Evolutionary conservation across 148 eudicot species (phyloP).

Genomic region (Chenopodium album): DNA sequence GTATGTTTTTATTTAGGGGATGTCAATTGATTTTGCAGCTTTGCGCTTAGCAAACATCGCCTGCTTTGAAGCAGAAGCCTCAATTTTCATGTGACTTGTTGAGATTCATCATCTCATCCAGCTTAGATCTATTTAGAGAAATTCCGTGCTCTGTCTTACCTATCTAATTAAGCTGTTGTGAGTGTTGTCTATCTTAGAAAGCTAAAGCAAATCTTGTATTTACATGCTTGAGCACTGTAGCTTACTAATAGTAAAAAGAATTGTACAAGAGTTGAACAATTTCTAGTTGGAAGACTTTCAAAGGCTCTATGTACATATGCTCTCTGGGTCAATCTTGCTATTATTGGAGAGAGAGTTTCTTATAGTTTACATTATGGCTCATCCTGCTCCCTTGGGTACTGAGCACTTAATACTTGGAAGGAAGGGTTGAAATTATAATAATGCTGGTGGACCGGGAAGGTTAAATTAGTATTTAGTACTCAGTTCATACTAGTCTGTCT

Average conservation of each 20-base stretch:
- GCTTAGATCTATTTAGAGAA: neutral
- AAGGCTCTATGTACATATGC: neutral
- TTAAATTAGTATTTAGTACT: neutral
- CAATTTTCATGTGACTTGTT: neutral
- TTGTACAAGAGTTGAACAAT: neutral
- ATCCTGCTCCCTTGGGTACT: neutral
- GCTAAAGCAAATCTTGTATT: neutral
- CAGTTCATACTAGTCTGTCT: neutral
- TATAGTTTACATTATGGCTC: no score
- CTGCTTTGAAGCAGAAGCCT: constrained; percentile 1
- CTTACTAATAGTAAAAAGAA: neutral
- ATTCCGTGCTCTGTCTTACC: neutral
- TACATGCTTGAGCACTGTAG: neutral
- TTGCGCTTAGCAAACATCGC: neutral
- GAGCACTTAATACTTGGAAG: neutral
- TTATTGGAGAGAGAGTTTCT: neutral
- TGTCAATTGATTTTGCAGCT: no score
- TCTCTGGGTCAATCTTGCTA: neutral
- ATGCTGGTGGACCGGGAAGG: neutral
- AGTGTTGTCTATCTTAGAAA: neutral
- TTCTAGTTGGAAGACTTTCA: neutral
- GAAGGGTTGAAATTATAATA: neutral
- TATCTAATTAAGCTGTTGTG: neutral
- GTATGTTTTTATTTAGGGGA: neutral
- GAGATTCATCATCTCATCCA: neutral